A percentile compares a stretch with the other conserved stretches of the same genome.
Evolutionary conservation across 2,329 filamentous ascomycete genomes (phyloP).

Genomic region (Neoascochyta sp.): DNA sequence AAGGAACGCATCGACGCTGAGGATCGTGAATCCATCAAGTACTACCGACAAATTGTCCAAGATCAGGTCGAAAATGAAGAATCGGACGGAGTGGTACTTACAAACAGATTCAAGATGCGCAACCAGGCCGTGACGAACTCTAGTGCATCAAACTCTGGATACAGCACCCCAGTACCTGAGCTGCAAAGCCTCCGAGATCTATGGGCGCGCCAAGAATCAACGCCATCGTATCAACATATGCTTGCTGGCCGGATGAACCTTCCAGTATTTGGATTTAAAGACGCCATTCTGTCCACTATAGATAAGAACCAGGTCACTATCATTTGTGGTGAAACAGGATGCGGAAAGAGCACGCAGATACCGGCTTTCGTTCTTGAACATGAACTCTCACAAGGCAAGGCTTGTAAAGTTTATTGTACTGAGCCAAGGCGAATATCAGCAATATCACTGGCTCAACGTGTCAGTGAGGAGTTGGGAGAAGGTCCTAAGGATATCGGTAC

Average conservation of each 20-base stretch:
- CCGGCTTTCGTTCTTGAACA: conserved; percentile 90
- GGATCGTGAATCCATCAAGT: conserved; percentile 66
- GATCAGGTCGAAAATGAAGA: conserved; percentile 58
- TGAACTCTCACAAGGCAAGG: conserved; percentile 72
- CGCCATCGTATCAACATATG: conserved; percentile 70
- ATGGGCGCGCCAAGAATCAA: conserved; percentile 52
- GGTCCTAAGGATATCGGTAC: conserved; percentile 78
- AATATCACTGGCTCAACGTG: conserved; percentile 85
- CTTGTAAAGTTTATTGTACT: conserved; percentile 92
- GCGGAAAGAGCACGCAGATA: conserved; percentile 96
- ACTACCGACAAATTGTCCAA: conserved; percentile 67
- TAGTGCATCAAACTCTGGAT: conserved; percentile 28
- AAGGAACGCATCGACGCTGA: conserved; percentile 66
- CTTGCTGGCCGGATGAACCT: conserved; percentile 71
- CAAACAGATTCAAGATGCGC: conserved; percentile 64
- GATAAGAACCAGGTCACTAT: conserved; percentile 82
- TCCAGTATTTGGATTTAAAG: conserved; percentile 83
- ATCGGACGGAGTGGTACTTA: conserved; percentile 60
- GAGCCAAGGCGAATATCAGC: conserved; percentile 94
- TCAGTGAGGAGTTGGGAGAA: conserved; percentile 93
- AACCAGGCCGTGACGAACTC: conserved; percentile 27
- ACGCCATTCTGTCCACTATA: conserved; percentile 73
- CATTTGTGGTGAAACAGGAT: conserved; percentile 94
- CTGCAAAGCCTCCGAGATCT: conserved; percentile 47
- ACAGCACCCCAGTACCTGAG: conserved; percentile 22